Evolutionary conservation across 2,329 filamentous ascomycete genomes (phyloP).

Genomic region (Acrocalymma vagum): DNA sequence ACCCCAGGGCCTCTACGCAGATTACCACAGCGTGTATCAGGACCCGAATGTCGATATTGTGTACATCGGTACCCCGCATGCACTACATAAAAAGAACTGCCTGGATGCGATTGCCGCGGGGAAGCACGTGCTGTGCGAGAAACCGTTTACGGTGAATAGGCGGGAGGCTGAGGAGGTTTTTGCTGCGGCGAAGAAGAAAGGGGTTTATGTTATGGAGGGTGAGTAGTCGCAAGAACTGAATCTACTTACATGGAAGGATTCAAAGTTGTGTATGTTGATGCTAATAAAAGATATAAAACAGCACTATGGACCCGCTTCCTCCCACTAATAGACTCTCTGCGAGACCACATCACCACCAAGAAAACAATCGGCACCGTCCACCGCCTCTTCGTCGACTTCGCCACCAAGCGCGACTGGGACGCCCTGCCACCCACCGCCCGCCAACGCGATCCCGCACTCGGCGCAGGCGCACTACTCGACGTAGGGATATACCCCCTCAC

Average conservation of each 20-base stretch:
- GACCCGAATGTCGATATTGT: slow-evolving; percentile 81
- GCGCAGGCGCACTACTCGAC: slow-evolving; percentile 80
- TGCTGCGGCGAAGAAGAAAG: slow-evolving; percentile 71
- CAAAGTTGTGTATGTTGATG: too few relatives aligned
- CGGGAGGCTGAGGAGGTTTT: slow-evolving; percentile 76
- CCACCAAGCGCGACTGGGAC: slow-evolving; percentile 54
- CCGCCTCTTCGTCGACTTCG: too few relatives aligned
- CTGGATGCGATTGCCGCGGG: slow-evolving; percentile 79
- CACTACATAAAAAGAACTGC: slow-evolving; percentile 86
- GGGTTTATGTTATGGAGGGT: slow-evolving; percentile 46
- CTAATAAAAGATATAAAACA: too few relatives aligned
- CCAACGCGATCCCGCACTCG: slow-evolving; percentile 78
- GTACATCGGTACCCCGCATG: slow-evolving; percentile 87
- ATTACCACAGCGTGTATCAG: slow-evolving; percentile 77
- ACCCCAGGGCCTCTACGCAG: slow-evolving; percentile 79
- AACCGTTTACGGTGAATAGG: slow-evolving; percentile 83
- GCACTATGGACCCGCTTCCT: slow-evolving; percentile 87
- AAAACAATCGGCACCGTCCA: slow-evolving; percentile 60
- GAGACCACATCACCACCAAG: slow-evolving; percentile 65
- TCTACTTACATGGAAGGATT: too few relatives aligned
- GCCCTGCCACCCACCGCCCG: slow-evolving; percentile 61
- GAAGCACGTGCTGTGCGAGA: slow-evolving; percentile 87
- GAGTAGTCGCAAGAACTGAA: too few relatives aligned
- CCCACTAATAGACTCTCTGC: slow-evolving; percentile 77
- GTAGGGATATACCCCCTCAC: slow-evolving; percentile 85